Evolutionary conservation across 208 protist species (phyloP).

Genomic region (Wallacemonas sp.): DNA sequence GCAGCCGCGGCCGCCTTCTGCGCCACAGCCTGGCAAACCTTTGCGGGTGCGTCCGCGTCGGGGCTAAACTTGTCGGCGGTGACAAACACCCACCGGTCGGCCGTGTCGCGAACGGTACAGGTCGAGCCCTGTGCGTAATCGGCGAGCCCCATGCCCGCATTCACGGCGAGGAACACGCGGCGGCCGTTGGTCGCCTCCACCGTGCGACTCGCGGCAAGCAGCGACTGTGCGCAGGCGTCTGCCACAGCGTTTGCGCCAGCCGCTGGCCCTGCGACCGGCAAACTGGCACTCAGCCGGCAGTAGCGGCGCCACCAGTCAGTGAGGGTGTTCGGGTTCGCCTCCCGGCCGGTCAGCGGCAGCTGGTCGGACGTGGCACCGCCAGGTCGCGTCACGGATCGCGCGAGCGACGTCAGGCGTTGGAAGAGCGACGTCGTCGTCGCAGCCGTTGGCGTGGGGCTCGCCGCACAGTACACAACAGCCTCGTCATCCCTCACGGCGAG

Average conservation of each 20-base stretch:
- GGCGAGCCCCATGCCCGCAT: neutral
- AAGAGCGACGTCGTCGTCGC: no score
- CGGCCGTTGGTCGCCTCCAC: slow-evolving; percentile 3
- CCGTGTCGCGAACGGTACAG: neutral
- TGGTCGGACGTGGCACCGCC: no score
- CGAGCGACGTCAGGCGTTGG: no score
- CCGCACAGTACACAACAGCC: no score
- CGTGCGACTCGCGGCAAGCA: neutral
- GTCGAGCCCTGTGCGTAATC: slow-evolving; percentile 1
- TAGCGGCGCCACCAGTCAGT: neutral
- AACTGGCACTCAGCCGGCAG: slow-evolving; percentile 5
- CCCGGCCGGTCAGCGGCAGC: no score
- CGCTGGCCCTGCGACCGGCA: neutral
- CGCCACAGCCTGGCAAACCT: neutral
- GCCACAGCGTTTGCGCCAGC: neutral
- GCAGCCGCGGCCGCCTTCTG: neutral
- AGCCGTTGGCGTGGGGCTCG: no score
- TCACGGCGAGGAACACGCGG: slow-evolving; percentile 6
- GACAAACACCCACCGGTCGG: slow-evolving; percentile 1
- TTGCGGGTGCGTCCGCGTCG: neutral
- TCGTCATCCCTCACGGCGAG: no score
- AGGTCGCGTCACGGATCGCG: no score
- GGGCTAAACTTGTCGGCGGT: neutral
- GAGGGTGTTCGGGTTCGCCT: neutral
- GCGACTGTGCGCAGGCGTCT: neutral